phyloP scores from a whole-genome alignment of 1,139 yeast species.

The Nadsonia starkeyi-henricii region DNA sequence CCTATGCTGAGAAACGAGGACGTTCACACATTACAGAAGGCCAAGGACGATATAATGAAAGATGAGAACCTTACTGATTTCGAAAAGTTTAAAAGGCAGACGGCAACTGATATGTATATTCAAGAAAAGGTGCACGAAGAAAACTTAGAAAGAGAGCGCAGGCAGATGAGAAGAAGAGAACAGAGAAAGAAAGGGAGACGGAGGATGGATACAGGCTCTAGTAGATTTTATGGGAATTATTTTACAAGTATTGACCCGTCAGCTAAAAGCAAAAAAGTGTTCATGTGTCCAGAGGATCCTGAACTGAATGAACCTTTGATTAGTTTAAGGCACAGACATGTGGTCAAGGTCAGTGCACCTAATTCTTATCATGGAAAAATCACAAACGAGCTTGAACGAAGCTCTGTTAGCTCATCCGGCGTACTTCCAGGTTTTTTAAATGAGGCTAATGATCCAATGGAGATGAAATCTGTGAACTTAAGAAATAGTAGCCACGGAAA shows the following conservation, averaged over 20 bases:
- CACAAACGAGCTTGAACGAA: too few species aligned
- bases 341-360: too few species aligned
- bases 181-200: background rate
- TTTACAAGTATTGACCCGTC: background rate
- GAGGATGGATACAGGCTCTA: background rate
- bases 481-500: too few species aligned
- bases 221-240: background rate
- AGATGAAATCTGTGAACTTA: too few species aligned
- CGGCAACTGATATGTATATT: background rate
- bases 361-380: too few species aligned
- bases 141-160: background rate
- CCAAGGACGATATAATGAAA: background rate
- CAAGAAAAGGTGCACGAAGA: background rate
- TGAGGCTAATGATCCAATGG: too few species aligned
- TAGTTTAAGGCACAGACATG: too few species aligned
- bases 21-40: background rate
- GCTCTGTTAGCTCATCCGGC: too few species aligned
- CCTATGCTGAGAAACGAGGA: background rate
- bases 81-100: background rate
- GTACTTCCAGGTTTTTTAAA: too few species aligned
- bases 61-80: background rate
- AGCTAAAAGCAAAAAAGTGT: background rate
- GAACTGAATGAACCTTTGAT: too few species aligned
- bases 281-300: too few species aligned
- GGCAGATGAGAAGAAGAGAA: background rate